Evolutionary conservation across 176 grass and related monocot species (phyloP).

Genomic region (Musa beccarii): DNA sequence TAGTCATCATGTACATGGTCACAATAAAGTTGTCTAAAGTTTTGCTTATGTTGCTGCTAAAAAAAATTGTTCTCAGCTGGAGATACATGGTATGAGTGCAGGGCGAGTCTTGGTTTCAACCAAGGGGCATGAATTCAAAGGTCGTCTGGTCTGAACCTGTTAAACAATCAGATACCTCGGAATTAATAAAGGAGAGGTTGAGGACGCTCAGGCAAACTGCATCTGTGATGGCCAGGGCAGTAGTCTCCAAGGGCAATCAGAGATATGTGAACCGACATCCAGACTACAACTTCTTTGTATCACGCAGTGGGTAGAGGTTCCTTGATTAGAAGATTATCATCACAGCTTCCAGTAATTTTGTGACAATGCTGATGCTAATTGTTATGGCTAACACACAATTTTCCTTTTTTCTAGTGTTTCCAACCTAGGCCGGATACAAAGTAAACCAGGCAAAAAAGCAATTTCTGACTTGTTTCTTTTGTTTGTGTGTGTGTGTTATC

Average conservation of each 20-base stretch:
- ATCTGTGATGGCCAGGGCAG: conserved; percentile 40
- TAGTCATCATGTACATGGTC: too few relatives aligned
- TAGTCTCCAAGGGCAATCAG: conserved; percentile 24
- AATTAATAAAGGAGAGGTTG: conserved; percentile 44
- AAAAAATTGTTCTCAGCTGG: too few relatives aligned
- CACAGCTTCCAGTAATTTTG: conserved; percentile 1
- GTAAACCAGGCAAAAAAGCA: neutral
- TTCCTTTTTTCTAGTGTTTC: neutral
- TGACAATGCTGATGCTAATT: conserved; percentile 13
- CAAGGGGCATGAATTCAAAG: conserved; percentile 17
- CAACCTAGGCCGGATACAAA: neutral
- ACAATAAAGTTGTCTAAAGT: too few relatives aligned
- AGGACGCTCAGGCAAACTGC: conserved; percentile 37
- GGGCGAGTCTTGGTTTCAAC: conserved; percentile 69
- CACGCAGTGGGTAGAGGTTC: conserved; percentile 31
- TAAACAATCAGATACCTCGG: neutral
- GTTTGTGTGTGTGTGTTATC: neutral
- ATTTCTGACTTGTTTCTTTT: neutral
- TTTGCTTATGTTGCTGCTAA: too few relatives aligned
- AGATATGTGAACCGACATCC: conserved; percentile 35
- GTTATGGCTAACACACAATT: neutral
- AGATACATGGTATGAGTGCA: conserved; percentile 18
- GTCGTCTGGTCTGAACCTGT: neutral
- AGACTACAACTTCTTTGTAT: conserved; percentile 74
- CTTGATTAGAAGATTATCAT: neutral